Evolutionary conservation across 73 alveolate genomes (phyloP).

Genomic region (Paramecium biaurelia): DNA sequence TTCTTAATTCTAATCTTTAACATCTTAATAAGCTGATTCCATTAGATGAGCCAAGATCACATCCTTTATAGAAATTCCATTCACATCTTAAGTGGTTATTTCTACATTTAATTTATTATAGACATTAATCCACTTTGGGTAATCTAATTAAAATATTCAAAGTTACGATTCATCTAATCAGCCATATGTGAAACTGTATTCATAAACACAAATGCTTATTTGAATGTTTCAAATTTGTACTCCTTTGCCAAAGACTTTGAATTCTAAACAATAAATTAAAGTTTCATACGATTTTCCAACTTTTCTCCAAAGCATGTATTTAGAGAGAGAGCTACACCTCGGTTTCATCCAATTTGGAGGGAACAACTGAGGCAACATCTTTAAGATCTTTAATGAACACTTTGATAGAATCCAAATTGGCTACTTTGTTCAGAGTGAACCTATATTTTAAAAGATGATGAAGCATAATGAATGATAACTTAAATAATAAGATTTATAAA

Average conservation of each 20-base stretch:
- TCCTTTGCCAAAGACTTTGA: background rate
- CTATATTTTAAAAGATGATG: background rate
- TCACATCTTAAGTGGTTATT: background rate
- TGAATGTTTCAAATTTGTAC: background rate
- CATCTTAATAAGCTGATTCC: background rate
- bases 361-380: background rate
- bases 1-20: background rate
- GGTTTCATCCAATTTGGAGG: background rate
- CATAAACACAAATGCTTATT: background rate
- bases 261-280: background rate
- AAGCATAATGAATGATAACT: background rate
- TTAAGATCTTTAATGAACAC: background rate
- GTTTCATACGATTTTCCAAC: background rate
- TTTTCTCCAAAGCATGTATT: background rate
- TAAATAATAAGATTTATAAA: background rate
- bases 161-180: background rate
- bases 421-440: background rate
- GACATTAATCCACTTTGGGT: constrained; percentile 3
- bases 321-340: background rate
- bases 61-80: background rate
- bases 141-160: background rate
- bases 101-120: background rate
- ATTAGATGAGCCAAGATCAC: background rate
- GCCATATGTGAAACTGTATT: background rate
- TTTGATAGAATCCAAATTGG: background rate